Conservation (phyloP, 441 rosid species). For the Hura crepitans region DNA sequence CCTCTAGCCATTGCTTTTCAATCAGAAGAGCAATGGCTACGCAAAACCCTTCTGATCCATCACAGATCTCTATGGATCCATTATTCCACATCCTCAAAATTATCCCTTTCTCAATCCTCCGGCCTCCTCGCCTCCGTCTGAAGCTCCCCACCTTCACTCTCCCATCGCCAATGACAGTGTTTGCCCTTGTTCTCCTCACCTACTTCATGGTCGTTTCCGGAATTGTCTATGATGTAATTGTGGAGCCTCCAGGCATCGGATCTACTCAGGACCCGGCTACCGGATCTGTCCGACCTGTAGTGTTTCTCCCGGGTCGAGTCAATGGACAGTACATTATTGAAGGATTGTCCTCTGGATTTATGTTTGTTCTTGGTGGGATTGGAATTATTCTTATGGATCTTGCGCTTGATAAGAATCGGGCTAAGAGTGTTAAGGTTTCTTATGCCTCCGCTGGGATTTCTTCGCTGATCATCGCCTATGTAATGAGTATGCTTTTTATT, state of each 20-base stretch:
- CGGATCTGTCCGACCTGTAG: conserved; percentile 81
- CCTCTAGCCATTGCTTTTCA: not conserved
- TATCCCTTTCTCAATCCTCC: conserved; percentile 63
- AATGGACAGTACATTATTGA: conserved; percentile 94
- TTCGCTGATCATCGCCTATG: conserved; percentile 66
- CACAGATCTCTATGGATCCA: conserved; percentile 46
- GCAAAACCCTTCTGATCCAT: not conserved
- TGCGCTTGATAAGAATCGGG: conserved; percentile 74
- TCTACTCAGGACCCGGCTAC: conserved; percentile 78
- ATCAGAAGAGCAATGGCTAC: not conserved
- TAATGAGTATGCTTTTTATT: conserved; percentile 89
- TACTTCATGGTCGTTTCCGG: conserved; percentile 93
- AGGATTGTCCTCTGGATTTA: conserved; percentile 90
- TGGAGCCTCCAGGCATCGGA: conserved; percentile 95
- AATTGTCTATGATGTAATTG: conserved; percentile 82
- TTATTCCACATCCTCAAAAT: conserved; percentile 53
- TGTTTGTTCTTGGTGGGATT: conserved; percentile 80
- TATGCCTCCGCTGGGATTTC: conserved; percentile 76
- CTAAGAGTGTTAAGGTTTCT: conserved; percentile 65
- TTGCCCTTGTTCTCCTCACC: conserved; percentile 66
- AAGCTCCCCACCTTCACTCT: conserved; percentile 74
- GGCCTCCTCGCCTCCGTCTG: conserved; percentile 82
- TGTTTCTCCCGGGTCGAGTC: conserved; percentile 82
- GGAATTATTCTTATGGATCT: conserved; percentile 85
- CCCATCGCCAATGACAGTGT: conserved; percentile 83